These are phyloP conservation scores for Tylopilus orsonianus DNA, from an alignment of 1,284 basidiomycete species.

Conservation along the genomic window DNA sequence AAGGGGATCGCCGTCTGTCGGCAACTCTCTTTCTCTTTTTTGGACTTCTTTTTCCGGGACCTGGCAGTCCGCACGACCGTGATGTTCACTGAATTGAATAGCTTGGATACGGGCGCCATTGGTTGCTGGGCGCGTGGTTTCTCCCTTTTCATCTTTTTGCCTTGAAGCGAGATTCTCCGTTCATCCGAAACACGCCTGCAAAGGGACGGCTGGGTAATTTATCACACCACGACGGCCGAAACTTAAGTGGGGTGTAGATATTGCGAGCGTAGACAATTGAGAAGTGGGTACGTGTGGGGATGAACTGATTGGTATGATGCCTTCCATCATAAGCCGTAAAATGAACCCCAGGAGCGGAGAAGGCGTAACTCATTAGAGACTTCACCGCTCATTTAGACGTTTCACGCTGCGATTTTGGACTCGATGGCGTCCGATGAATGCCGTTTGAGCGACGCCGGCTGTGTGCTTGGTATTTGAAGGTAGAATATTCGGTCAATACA, in stretches of 20 bases:
- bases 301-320: neutral
- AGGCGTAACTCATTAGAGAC: neutral
- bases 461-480: conserved; percentile 20
- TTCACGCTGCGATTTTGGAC: conserved; percentile 1
- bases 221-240: neutral
- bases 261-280: conserved; percentile 1
- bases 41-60: neutral
- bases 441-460: too few species aligned
- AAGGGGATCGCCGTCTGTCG: neutral
- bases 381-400: neutral
- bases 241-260: neutral
- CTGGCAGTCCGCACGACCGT: neutral
- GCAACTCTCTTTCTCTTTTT: neutral
- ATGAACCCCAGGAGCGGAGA: neutral
- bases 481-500: neutral
- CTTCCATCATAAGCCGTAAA: neutral
- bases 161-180: conserved; percentile 1
- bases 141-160: neutral
- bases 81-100: conserved; percentile 1
- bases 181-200: neutral
- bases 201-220: neutral
- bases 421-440: neutral
- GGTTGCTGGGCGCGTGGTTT: neutral
- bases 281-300: neutral
- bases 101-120: neutral